These are phyloP conservation scores for Catenaria anguillulae DNA, from an alignment of 371 early-diverging fungal species.

Conservation along the genomic window DNA sequence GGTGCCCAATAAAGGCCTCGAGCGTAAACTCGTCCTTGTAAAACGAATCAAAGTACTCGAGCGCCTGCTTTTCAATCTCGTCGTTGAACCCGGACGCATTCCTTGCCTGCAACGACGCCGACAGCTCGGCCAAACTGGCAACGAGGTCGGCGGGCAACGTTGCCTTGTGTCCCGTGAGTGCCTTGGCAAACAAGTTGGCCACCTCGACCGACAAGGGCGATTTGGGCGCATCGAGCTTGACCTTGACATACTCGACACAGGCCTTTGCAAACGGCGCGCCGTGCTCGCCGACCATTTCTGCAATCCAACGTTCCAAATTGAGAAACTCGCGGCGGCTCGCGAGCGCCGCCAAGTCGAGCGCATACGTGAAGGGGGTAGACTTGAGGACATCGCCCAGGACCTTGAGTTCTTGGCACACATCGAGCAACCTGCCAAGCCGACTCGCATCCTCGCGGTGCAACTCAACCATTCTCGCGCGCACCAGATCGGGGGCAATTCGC, in stretches of 20 bases:
- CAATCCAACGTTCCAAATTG: conserved; percentile 77
- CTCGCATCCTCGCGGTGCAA: conserved; percentile 58
- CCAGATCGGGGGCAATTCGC: conserved; percentile 44
- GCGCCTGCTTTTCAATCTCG: conserved; percentile 67
- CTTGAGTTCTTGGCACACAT: conserved; percentile 67
- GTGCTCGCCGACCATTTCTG: conserved; percentile 47
- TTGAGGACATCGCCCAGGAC: conserved; percentile 57
- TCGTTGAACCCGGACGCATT: conserved; percentile 12
- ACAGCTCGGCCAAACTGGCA: conserved; percentile 19
- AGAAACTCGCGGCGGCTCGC: conserved; percentile 65
- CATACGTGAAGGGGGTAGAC: conserved; percentile 47
- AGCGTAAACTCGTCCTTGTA: conserved; percentile 60
- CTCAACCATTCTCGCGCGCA: conserved; percentile 50
- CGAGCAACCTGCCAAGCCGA: conserved; percentile 54
- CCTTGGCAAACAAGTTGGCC: conserved; percentile 48
- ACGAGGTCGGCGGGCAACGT: conserved; percentile 30
- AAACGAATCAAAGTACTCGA: conserved; percentile 54
- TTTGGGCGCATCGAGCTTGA: conserved; percentile 40
- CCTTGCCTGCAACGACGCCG: conserved; percentile 15
- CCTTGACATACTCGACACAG: conserved; percentile 59
- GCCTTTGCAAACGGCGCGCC: conserved; percentile 53
- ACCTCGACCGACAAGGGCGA: conserved; percentile 49
- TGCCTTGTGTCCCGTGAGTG: conserved; percentile 30
- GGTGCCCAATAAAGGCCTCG: conserved; percentile 52
- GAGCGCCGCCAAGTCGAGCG: conserved; percentile 70